Base-by-base conservation (phyloP, 2,329 filamentous ascomycete species). In the Ilyonectria robusta region DNA sequence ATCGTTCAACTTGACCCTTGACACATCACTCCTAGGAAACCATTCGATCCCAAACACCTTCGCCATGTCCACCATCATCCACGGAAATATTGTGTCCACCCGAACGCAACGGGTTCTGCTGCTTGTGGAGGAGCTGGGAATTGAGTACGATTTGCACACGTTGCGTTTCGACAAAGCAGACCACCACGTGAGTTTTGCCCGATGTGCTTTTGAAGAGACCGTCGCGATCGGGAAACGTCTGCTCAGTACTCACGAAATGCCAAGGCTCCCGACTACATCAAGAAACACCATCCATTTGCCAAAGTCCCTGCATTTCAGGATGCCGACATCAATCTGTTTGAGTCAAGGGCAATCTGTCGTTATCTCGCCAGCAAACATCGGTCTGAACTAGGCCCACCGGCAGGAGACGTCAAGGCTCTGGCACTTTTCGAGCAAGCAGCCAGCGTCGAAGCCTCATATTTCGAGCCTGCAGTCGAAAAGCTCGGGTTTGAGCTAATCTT, bases 221-320 rank as follows among this genome's bases (percentile, higher is more conserved):
- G 5, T 29, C 37, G 17, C 2, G 26, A 19, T 13, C 40, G 21
- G 6, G 21, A 42, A 29, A 26, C 50, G 3, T 13, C 11, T 29
- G 13, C 21, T 21, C 21, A 21, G 21, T 21, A 21, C 35, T 56
- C 15, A 40, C 35, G 26, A 8, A 29, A 21, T 17, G 7, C n/a
- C 7, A 4, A 59, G 55, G 31, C 4, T 13, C 55, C 40, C 5
- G 10, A 37, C 7, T 59, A 59, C 9, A 19, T 59, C 6, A 31
- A n/a, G 23, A 31, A 59, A 13, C 55, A 48, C 23, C 55, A 59
- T 17, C 55, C 55, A 7, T 59, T 59, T 37, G 55, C 55, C 29
- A 59, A 48, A 5, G 31, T 59, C 6, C 55, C 55, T n/a, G 55
- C 55, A 37, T 59, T 59, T 33, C 26, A 59, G 35, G 55, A 59